A percentile compares a stretch with the other conserved stretches of the same genome.
Evolutionary conservation across 176 grass and related monocot species (phyloP).

Genomic region (sorghum (Sorghum bicolor)): DNA sequence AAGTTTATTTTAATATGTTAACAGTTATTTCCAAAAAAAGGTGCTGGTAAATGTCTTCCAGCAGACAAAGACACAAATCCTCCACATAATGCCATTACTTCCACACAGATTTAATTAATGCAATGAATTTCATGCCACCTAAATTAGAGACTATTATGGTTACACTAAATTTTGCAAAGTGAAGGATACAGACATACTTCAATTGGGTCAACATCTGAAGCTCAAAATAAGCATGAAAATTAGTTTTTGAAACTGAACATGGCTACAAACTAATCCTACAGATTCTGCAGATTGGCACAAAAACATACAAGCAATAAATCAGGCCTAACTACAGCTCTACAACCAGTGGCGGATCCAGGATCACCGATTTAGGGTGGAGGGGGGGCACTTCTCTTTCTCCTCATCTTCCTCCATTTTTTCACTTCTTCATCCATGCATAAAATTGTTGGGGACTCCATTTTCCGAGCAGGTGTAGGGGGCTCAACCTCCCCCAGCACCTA

Average conservation of each 20-base stretch:
- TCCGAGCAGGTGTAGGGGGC: background rate
- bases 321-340: constrained; percentile 1
- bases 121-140: constrained; percentile 38
- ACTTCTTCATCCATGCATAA: background rate
- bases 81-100: background rate
- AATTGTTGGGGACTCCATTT: background rate
- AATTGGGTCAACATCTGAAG: constrained; percentile 11
- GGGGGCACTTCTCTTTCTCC: background rate
- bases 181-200: constrained; percentile 27
- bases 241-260: constrained; percentile 30
- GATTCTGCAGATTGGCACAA: constrained; percentile 28
- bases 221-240: constrained; percentile 31
- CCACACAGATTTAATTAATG: background rate
- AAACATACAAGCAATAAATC: constrained; percentile 37
- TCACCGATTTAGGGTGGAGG: background rate
- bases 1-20: background rate
- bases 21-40: background rate
- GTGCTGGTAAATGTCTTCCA: background rate
- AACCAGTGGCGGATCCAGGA: background rate
- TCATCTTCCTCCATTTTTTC: background rate
- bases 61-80: constrained; percentile 17
- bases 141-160: constrained; percentile 41
- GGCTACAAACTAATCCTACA: constrained; percentile 42
- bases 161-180: constrained; percentile 40
- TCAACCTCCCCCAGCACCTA: background rate